phyloP scores from a whole-genome alignment of 345 rosid species.

The Raphanus raphanistrum region DNA sequence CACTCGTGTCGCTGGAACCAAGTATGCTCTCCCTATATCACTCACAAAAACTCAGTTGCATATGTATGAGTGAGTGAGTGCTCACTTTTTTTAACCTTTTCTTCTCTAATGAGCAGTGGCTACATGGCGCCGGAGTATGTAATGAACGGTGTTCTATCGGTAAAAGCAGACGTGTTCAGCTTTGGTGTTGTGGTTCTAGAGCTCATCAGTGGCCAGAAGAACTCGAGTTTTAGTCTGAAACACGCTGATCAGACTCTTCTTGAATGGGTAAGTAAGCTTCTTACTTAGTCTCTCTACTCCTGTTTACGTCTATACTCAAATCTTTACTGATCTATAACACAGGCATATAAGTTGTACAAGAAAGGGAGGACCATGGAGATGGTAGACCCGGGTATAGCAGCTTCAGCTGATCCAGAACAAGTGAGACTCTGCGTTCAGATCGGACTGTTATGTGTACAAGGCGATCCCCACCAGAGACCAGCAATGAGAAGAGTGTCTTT shows the following conservation, averaged over 20 bases:
- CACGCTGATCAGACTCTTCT: constrained; percentile 62
- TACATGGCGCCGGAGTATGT: constrained; percentile 98
- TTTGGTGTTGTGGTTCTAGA: constrained; percentile 92
- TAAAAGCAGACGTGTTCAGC: constrained; percentile 92
- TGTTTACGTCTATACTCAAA: neutral
- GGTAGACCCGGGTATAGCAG: constrained; percentile 55
- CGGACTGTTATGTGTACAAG: constrained; percentile 81
- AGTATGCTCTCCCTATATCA: constrained; percentile 47
- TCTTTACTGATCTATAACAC: neutral
- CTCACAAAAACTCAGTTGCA: neutral
- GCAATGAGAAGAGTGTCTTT: constrained; percentile 62
- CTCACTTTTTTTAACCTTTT: neutral
- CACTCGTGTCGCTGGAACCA: constrained; percentile 95
- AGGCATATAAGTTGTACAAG: constrained; percentile 78
- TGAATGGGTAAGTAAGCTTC: constrained; percentile 71
- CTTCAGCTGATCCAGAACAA: constrained; percentile 55
- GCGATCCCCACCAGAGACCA: constrained; percentile 74
- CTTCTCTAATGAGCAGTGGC: constrained; percentile 50
- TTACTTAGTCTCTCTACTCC: neutral
- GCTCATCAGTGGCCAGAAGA: constrained; percentile 79
- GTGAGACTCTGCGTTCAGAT: constrained; percentile 71
- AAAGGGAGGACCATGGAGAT: constrained; percentile 68
- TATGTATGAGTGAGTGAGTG: neutral
- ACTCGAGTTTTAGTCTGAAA: constrained; percentile 54
- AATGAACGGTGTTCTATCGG: constrained; percentile 78